Percentiles rank a stretch among this genome's conserved stretches.
Evolutionary conservation across 2,329 filamentous ascomycete species (phyloP).

Genomic region (Bertia moriformis): DNA sequence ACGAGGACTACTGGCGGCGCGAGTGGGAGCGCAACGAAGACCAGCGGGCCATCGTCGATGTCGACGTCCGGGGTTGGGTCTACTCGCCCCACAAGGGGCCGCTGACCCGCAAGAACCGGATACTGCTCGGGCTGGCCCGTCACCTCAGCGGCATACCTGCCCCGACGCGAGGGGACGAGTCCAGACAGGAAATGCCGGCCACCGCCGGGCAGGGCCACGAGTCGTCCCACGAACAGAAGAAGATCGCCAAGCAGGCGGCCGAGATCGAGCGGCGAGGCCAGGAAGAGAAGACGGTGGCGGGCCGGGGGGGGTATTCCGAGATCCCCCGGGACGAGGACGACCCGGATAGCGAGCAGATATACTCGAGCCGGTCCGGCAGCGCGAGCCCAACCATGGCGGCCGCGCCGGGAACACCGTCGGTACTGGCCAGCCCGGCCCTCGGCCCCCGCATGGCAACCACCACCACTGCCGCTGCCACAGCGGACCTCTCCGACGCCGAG

Average conservation of each 20-base stretch:
- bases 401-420: slow-evolving; percentile 25
- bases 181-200: slow-evolving; percentile 6
- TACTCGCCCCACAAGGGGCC: slow-evolving; percentile 75
- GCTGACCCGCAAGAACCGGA: slow-evolving; percentile 71
- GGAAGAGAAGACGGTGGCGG: slow-evolving; percentile 56
- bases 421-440: slow-evolving; percentile 17
- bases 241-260: slow-evolving; percentile 61
- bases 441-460: slow-evolving; percentile 9
- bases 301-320: slow-evolving; percentile 63
- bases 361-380: slow-evolving; percentile 8
- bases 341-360: slow-evolving; percentile 15
- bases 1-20: slow-evolving; percentile 61
- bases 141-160: slow-evolving; percentile 72
- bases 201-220: slow-evolving; percentile 17
- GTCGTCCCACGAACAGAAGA: slow-evolving; percentile 38
- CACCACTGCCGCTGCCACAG: slow-evolving; percentile 10
- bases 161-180: slow-evolving; percentile 15
- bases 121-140: slow-evolving; percentile 73
- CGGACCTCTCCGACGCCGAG: slow-evolving; percentile 62
- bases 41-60: slow-evolving; percentile 74
- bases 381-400: slow-evolving; percentile 22
- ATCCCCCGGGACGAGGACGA: slow-evolving; percentile 28
- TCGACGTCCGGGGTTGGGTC: slow-evolving; percentile 91
- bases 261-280: slow-evolving; percentile 61
- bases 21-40: slow-evolving; percentile 72